Evolutionary conservation across 2,329 filamentous ascomycete species (phyloP), one percentile per base, ranked within the genome.

Genomic region (Colletotrichum liaoningense): DNA sequence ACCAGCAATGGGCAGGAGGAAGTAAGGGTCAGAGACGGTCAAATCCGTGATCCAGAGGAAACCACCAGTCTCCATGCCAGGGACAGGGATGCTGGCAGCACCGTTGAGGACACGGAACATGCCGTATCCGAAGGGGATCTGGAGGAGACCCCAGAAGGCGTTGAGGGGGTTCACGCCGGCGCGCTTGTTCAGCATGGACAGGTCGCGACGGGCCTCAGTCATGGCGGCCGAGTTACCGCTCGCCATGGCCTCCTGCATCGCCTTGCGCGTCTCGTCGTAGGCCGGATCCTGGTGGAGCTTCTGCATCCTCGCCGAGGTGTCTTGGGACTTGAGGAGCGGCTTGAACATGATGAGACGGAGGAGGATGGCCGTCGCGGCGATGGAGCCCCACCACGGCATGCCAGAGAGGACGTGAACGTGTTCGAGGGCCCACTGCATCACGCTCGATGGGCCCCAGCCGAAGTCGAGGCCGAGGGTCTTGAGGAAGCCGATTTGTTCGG

Each of bases 401-500:
- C 93, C 94, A 1, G 82, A 85, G 77, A 88, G 92, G 74, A 98
- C 86, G 83, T 99, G 95, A 54, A 97, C 80, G 80, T 96, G 91
- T 86, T 99, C 97, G 12, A 98, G 84, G 3, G 90, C 26, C 87
- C 89, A 95, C 84, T 98, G 88, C 82, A 97, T 91, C 19, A 90
- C 76, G 4, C 92, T 85, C 0, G 95, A 94, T 5, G 94, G 90
- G 19, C 96, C 96, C 86, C 87, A 95, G 80, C 96, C 95, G 79
- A 93, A 98, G 78, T 98, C 94, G 26, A 99, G 86, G 4, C 97
- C 97, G 12, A 98, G 86, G 7, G 91, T 88, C 77, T 94, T 90
- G 72, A 99, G 86, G 79, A 95, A 98, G 75, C 97, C 97, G 72
- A 97, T 90, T 63, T 91, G 87, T 79, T 96, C 93, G 46, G 93